Evolutionary conservation across 2,329 filamentous ascomycete genomes (phyloP), one percentile per base, ranked within the genome.

Genomic region (Boeremia lycopersici): DNA sequence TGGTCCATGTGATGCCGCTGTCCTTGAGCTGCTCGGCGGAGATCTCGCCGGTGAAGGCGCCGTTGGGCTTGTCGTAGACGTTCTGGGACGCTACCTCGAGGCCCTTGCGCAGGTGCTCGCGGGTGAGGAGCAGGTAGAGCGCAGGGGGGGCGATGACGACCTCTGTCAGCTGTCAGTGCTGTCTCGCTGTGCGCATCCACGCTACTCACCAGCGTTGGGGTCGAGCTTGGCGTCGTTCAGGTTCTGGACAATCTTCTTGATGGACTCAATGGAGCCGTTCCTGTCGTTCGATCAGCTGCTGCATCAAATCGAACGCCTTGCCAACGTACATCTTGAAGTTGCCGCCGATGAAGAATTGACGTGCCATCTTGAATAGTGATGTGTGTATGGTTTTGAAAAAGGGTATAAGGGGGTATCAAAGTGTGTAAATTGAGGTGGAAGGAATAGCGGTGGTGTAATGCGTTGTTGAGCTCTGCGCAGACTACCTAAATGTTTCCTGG

Each of bases 31-130:
- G 95, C 60, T 88, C 82, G 63, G 93, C 93, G 64, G 89, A 93
- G 81, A 97, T 95, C 82, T 99, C 95, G 73, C 95, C 95, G 31
- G 95, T 99, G 84, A 90, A 98, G 70, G 95, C 95, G 69, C 95
- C 95, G 78, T 95, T 92, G 76, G 92, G 91, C 86, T 93, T 93
- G 84, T 98, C 90, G 80, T 86, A 98, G 78, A 98, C 91, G 80
- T 99, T 99, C 82, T 99, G 95, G 53, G 95, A 89, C 53, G 93
- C 90, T 61, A 99, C 90, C 73, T 90, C 89, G 75, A 99, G 83
- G 63, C 87, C 86, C 68, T 84, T 74, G 75, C 88, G 86, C 70
- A 93, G 85, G 73, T 87, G 83, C 76, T 95, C 88, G 71, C 91
- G 91, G 73, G 92, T 87, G 63, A 93, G 86, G 73, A 91, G 85